Conservation (phyloP, 2,329 filamentous ascomycete species). For the Pseudocercospora fijiensis region DNA sequence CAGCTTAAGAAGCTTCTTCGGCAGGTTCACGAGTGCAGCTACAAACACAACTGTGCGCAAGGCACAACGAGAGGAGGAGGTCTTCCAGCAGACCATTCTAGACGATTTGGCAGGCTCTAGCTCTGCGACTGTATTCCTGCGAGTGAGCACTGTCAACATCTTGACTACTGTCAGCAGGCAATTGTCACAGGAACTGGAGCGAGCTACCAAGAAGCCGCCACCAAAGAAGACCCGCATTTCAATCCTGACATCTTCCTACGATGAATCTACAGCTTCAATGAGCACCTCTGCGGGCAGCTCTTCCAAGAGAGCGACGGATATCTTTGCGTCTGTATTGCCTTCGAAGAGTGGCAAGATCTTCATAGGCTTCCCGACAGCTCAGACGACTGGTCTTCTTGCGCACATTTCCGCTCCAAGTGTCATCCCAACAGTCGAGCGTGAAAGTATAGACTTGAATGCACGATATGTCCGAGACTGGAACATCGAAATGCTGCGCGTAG, state of each 20-base stretch:
- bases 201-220: slow-evolving; percentile 95
- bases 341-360: slow-evolving; percentile 89
- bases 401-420: slow-evolving; percentile 95
- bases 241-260: slow-evolving; percentile 86
- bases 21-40: slow-evolving; percentile 53
- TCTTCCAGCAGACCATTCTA: slow-evolving; percentile 60
- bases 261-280: slow-evolving; percentile 69
- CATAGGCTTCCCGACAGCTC: slow-evolving; percentile 95
- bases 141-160: slow-evolving; percentile 81
- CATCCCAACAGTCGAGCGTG: slow-evolving; percentile 94
- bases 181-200: slow-evolving; percentile 82
- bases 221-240: slow-evolving; percentile 83
- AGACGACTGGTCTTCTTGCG: slow-evolving; percentile 90
- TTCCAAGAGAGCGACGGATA: slow-evolving; percentile 63
- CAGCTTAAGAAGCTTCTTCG: slow-evolving; percentile 72
- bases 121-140: slow-evolving; percentile 79
- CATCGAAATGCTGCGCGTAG: slow-evolving; percentile 83
- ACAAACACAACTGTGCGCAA: slow-evolving; percentile 55
- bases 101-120: slow-evolving; percentile 71
- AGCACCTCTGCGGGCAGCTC: slow-evolving; percentile 50
- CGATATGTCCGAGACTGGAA: slow-evolving; percentile 96
- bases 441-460: slow-evolving; percentile 95
- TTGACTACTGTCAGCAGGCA: slow-evolving; percentile 69
- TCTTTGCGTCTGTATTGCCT: slow-evolving; percentile 88
- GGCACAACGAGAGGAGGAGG: slow-evolving; percentile 61